Conservation (phyloP, 306 rosid genomes). For the Crotalaria pallida region DNA sequence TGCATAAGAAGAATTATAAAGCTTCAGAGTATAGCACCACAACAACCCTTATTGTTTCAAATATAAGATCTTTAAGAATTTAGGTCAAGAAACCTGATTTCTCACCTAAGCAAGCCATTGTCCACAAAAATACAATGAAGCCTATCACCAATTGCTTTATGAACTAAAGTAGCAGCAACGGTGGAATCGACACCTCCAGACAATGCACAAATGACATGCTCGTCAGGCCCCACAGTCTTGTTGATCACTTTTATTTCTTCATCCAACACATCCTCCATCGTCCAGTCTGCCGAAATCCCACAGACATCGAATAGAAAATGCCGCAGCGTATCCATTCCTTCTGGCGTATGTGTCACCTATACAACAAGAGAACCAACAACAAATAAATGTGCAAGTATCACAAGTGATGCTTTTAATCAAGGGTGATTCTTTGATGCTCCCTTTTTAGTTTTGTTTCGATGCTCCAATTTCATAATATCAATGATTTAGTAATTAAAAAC, state of each 20-base stretch:
- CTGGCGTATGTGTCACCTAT: constrained; percentile 88
- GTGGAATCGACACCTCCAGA: constrained; percentile 99
- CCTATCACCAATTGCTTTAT: constrained; percentile 87
- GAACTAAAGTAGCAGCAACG: constrained; percentile 91
- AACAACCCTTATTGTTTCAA: background rate
- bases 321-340: constrained; percentile 75
- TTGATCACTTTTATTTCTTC: constrained; percentile 77
- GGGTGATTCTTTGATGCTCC: too few relatives aligned
- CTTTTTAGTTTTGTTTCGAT: too few relatives aligned
- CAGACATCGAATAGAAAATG: constrained; percentile 75
- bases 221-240: constrained; percentile 47
- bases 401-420: too few relatives aligned
- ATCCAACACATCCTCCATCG: constrained; percentile 79
- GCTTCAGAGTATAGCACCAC: background rate
- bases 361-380: constrained; percentile 7
- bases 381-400: too few relatives aligned
- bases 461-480: too few relatives aligned
- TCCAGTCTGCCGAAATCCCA: constrained; percentile 71
- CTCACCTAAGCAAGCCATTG: constrained; percentile 87
- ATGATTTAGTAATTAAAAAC: too few relatives aligned
- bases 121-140: constrained; percentile 96
- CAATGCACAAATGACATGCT: constrained; percentile 82
- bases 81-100: background rate
- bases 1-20: background rate
- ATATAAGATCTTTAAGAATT: background rate